Base-by-base conservation (phyloP, 768 basidiomycete genomes). In the Podaxis rugospora region DNA sequence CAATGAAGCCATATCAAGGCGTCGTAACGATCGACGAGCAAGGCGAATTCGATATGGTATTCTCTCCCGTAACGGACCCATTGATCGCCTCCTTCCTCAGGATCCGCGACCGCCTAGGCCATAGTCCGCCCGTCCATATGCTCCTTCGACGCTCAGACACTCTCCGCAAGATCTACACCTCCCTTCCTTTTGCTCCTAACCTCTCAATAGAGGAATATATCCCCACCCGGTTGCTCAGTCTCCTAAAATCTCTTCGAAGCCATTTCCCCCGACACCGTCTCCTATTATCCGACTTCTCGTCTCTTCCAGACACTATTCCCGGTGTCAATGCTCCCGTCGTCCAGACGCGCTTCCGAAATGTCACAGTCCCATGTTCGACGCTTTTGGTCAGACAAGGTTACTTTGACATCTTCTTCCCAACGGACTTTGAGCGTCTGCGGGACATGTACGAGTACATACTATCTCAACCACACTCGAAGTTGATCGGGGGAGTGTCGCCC, bases 361-460 rank as follows among this genome's bases (percentile, higher is more conserved):
- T 83, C 51, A 95, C 92, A 68, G 89, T 98, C 1, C 91, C 97
- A 3, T 95, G 93, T 68, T 80, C 87, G 64, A 98, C 92, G 13
- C 81, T 97, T 59, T 85, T 96, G 66, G 97, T 99, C 61, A 88
- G 87, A 67, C 96, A 91, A 68, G 97, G 97, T 6, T 95, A 88
- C 76, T 99, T 99, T 72, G 97, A 99, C 72, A 98, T 98, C 63
- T 93, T 99, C 78, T 99, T 99, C 77, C 97, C 97, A 9, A 98
- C 96, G 11, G 78, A 92, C 70, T 98, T 98, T 65, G 84, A 83
- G 55, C 82, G 80, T 21, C 80, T 98, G 57, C 80, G 91, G 51
- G 93, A 96, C 70, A 92, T 95, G 85, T 98, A 98, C 74, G 91
- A 95, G 68, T 80, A 86, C 65, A 81, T 89, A 58, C 84, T 98